Evolutionary conservation across 2,329 filamentous ascomycete species (phyloP).

Genomic region (Alternaria brassicicola): DNA sequence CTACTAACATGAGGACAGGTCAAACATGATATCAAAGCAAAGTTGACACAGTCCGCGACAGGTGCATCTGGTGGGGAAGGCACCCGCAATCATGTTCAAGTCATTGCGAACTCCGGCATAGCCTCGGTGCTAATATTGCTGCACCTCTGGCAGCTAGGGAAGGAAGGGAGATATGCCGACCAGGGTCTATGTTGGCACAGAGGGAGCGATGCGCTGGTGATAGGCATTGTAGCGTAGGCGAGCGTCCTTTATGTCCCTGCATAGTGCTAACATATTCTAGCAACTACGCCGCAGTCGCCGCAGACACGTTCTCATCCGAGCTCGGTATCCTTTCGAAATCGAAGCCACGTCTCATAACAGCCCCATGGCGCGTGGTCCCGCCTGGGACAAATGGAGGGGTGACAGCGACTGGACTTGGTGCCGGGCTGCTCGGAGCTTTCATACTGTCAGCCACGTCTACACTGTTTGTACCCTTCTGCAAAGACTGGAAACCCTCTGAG

Average conservation of each 20-base stretch:
- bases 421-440: constrained; percentile 75
- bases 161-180: constrained; percentile 38
- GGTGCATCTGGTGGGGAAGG: constrained; percentile 80
- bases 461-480: constrained; percentile 73
- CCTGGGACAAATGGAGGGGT: constrained; percentile 94
- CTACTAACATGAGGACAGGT: constrained; percentile 59
- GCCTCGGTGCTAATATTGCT: constrained; percentile 69
- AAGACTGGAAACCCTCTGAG: constrained; percentile 35
- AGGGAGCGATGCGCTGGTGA: constrained; percentile 50
- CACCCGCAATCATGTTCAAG: constrained; percentile 82
- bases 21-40: constrained; percentile 85
- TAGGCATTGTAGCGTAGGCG: constrained; percentile 56
- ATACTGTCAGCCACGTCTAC: constrained; percentile 71
- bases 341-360: constrained; percentile 84
- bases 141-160: constrained; percentile 55
- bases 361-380: constrained; percentile 78
- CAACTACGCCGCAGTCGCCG: constrained; percentile 89
- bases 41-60: constrained; percentile 76
- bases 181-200: constrained; percentile 49
- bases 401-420: constrained; percentile 72
- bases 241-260: neutral
- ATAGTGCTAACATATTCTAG: constrained; percentile 55
- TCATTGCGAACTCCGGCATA: constrained; percentile 84
- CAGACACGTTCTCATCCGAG: constrained; percentile 95
- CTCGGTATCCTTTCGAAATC: constrained; percentile 84